Evolutionary conservation across 352 stramenopile species (phyloP), one percentile per base, ranked within the genome.

Genomic region (Globisporangium apiculatum): DNA sequence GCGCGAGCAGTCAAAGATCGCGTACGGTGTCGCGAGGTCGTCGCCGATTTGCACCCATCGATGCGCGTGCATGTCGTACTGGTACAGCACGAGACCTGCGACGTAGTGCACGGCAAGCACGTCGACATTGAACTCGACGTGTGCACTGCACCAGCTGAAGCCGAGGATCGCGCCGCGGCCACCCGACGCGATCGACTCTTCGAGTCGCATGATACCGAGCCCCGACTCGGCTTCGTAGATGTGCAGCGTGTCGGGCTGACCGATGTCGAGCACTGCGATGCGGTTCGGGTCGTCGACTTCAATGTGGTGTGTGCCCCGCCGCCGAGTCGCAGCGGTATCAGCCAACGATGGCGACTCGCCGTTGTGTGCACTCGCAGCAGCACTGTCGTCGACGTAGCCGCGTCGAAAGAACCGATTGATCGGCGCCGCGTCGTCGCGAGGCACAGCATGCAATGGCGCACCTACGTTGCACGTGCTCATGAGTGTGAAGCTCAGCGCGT

Each of bases 231-330:
- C 84, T 67, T 94, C 84, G 58, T 88, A 87, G 5, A 94, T 73
- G 51, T 85, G 68, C 0, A 94, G 56, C 35, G 72, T 66, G 10
- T 88, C 67, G 0, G 79, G 79, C 35, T 62, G 66, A 54, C 67
- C 60, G 36, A 64, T 60, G 61, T 84, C 68, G 12, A 94, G 51
- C 8, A 94, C 75, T 1, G 82, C 84, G 38, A 94, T 64, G 24
- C 84, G 82, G 54, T 94, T 94, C 4, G 83, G 84, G 58, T 94
- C 84, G 56, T 94, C 79, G 15, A 94, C 79, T 73, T 92, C 82
- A 55, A 94, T 91, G 46, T 92, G 81, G 40, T 62, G 62, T 43
- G 91, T 74, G 14, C 78, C 73, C 9, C 48, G 53, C 7, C 2
- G n/a, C 7, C 12, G 46, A 17, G 24, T 7, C 15, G 18, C 18